A percentile compares a stretch with the other conserved stretches of the same genome.
Evolutionary conservation across 2,329 filamentous ascomycete species (phyloP).

Genomic region (Nakataea oryzae): DNA sequence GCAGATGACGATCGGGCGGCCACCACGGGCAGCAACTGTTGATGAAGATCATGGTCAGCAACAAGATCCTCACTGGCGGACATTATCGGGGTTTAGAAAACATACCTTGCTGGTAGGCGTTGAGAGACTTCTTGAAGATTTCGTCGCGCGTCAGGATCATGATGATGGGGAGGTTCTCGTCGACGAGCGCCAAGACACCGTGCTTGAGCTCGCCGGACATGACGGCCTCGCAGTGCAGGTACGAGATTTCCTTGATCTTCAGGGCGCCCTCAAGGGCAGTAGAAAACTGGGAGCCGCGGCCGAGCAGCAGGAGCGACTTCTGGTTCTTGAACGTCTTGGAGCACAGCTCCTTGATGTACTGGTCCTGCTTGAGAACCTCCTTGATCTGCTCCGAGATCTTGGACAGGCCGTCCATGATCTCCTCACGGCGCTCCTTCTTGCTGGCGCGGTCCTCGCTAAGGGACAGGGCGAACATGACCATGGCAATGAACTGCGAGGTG

Average conservation of each 20-base stretch:
- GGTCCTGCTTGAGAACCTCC: constrained; percentile 81
- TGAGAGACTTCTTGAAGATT: constrained; percentile 97
- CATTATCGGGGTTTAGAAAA: constrained; percentile 6
- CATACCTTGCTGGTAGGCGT: constrained; percentile 93
- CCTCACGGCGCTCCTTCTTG: constrained; percentile 81
- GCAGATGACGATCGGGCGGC: constrained; percentile 98
- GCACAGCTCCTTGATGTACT: constrained; percentile 90
- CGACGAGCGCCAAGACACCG: constrained; percentile 91
- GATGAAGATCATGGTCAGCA: constrained; percentile 11
- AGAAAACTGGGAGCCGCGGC: constrained; percentile 91
- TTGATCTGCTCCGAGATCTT: constrained; percentile 87
- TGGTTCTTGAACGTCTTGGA: constrained; percentile 90
- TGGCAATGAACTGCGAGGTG: constrained; percentile 97
- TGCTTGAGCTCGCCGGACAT: constrained; percentile 99
- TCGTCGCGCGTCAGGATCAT: constrained; percentile 97
- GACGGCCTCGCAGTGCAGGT: constrained; percentile 98
- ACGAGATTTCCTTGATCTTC: constrained; percentile 99
- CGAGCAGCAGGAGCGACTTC: constrained; percentile 87
- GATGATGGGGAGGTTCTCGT: constrained; percentile 97
- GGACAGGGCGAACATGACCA: constrained; percentile 98
- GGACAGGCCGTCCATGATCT: constrained; percentile 89
- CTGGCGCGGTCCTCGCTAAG: constrained; percentile 93
- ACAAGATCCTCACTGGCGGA: not conserved
- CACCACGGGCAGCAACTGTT: constrained; percentile 83
- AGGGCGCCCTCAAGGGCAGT: constrained; percentile 94